Evolutionary conservation across 106 monocot species (phyloP), one percentile per base, ranked within the genome.

Genomic region (Dioscorea zingiberensis): DNA sequence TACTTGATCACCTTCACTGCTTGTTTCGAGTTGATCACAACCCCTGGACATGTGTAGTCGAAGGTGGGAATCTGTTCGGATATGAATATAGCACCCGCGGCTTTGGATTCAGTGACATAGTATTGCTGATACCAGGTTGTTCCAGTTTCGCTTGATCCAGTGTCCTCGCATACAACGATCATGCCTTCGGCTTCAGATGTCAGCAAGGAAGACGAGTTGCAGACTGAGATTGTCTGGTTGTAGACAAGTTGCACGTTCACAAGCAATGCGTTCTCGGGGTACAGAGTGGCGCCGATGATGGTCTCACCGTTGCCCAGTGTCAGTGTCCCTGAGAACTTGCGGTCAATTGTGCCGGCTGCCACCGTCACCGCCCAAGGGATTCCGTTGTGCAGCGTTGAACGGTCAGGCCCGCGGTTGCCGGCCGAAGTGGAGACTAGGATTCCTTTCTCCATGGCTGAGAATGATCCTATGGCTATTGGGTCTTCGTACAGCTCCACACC

Each of bases 321-420:
- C 4, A 87, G 24, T 13, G 24, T 25, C 54, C 82, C 84, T 30
- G 66, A 45, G 67, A 80, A 85, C 15, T 62, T 44, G 2, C 93
- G 74, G 75, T 93, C 87, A 15, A 93, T 63, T 19, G 85, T 78
- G 72, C 77, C 67, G 19, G 85, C 93, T 12, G 79, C 93, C 27
- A 85, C 77, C 1, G 87, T 88, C 0, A 83, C 60, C 48, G 66
- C 67, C 92, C 92, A 93, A 2, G 92, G 92, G 28, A 59, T 69
- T 8, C 84, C 87, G 55, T 93, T 93, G 62, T 87, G 87, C 63
- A 93, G 58, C 0, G 54, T 25, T 25, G 69, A 48, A n/a, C 67
- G 22, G 7, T 1, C 8, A 0, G 88, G 87, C 14, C 93, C 93
- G 1, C 47, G 55, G 67, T 88, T 93, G 11, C 93, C 87, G 6